Percentiles rank a stretch among this genome's conserved stretches.
phyloP scores from a whole-genome alignment of 176 grass and related monocot genomes.

The Areca catechu region DNA sequence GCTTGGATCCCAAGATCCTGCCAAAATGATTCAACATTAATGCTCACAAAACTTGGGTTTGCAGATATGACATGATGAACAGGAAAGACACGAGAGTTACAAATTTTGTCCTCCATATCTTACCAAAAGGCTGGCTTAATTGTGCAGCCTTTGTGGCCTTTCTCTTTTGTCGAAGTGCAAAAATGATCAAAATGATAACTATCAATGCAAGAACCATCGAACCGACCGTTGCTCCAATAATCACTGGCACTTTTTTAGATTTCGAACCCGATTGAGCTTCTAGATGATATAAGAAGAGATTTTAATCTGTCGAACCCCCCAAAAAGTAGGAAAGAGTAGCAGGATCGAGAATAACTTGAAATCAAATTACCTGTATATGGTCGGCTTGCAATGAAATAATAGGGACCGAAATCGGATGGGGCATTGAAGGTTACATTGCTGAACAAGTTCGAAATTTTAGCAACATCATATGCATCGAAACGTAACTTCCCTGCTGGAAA shows the following conservation, averaged over 20 bases:
- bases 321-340: too few relatives aligned
- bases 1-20: slow-evolving; percentile 61
- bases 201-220: slow-evolving; percentile 26
- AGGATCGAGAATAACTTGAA: not conserved
- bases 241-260: slow-evolving; percentile 27
- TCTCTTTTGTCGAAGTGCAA: slow-evolving; percentile 29
- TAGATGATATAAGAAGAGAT: not conserved
- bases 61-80: too few relatives aligned
- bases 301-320: too few relatives aligned
- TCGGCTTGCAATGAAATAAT: not conserved
- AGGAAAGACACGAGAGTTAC: too few relatives aligned
- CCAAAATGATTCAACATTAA: not conserved
- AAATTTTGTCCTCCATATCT: not conserved
- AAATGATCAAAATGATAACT: slow-evolving; percentile 20
- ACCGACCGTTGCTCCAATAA: slow-evolving; percentile 37
- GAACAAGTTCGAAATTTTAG: not conserved
- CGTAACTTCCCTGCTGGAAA: not conserved
- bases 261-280: slow-evolving; percentile 1
- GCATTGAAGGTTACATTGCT: not conserved
- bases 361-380: not conserved
- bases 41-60: too few relatives aligned
- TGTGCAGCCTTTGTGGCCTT: slow-evolving; percentile 24
- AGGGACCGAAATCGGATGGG: not conserved
- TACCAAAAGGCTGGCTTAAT: slow-evolving; percentile 48
- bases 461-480: slow-evolving; percentile 1